Conservation (phyloP, 768 basidiomycete species). For the Termitomyces sp. region DNA sequence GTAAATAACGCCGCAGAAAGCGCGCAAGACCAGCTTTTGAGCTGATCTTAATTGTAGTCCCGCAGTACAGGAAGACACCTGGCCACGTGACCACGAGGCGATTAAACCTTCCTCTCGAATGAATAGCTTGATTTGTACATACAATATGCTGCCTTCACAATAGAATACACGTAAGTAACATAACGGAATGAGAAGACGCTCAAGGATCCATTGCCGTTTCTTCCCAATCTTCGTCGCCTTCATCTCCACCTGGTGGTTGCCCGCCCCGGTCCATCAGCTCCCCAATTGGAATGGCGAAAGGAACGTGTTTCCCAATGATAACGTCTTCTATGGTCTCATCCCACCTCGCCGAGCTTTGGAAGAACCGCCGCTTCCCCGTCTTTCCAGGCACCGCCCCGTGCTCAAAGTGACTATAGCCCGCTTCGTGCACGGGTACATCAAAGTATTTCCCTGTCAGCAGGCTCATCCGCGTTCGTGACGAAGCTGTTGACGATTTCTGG, state of each 20-base stretch:
- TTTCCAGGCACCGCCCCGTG: conserved; percentile 31
- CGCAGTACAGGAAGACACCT: too few relatives aligned
- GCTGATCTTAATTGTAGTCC: too few relatives aligned
- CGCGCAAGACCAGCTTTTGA: too few relatives aligned
- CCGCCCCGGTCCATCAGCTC: conserved; percentile 23
- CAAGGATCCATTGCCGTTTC: conserved; percentile 20
- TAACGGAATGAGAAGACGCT: not conserved
- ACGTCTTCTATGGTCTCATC: conserved; percentile 25
- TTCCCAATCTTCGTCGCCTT: conserved; percentile 23
- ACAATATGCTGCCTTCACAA: not conserved
- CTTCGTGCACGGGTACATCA: conserved; percentile 41
- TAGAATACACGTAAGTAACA: conserved; percentile 10
- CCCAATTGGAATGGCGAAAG: conserved; percentile 9
- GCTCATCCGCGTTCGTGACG: conserved; percentile 56
- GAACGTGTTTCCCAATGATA: conserved; percentile 10
- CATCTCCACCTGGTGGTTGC: conserved; percentile 11
- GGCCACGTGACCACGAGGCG: not conserved
- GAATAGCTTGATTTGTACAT: not conserved
- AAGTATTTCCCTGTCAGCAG: conserved; percentile 57
- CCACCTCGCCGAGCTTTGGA: conserved; percentile 40
- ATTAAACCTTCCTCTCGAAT: not conserved
- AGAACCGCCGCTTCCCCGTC: conserved; percentile 49
- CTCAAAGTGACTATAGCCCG: conserved; percentile 36
- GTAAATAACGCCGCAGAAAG: too few relatives aligned
- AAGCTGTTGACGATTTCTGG: conserved; percentile 13